phyloP scores from a whole-genome alignment of 495 filamentous ascomycete genomes.

The Astrothelium macrocarpum region DNA sequence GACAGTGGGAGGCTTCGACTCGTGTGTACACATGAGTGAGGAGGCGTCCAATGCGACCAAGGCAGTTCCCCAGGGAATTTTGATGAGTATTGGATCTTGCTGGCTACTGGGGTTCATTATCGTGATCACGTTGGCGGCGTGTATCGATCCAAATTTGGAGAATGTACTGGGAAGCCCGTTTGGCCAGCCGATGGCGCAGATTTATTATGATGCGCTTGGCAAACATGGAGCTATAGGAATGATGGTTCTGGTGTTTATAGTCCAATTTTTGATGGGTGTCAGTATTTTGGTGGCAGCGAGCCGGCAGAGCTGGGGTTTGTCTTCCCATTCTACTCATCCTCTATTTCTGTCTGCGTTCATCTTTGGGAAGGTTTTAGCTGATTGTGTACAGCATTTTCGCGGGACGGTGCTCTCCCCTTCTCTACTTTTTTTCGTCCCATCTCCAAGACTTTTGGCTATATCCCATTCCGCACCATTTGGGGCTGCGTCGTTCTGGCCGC shows the following conservation, averaged over 20 bases:
- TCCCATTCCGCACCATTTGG: conserved; percentile 54
- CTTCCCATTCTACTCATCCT: not conserved
- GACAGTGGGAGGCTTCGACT: conserved; percentile 51
- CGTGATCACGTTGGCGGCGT: conserved; percentile 43
- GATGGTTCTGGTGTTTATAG: conserved; percentile 46
- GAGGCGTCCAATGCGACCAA: conserved; percentile 54
- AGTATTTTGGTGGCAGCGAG: conserved; percentile 46
- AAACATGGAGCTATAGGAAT: conserved; percentile 47
- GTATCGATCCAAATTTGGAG: conserved; percentile 38
- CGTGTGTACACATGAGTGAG: conserved; percentile 53
- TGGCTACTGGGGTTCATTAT: conserved; percentile 46
- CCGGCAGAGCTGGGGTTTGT: conserved; percentile 43
- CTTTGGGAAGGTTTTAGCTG: not conserved
- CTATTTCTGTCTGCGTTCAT: not conserved
- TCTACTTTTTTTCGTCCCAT: conserved; percentile 52
- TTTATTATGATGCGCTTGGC: conserved; percentile 46
- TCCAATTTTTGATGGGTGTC: conserved; percentile 47
- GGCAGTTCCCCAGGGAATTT: conserved; percentile 53
- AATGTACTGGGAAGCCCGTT: conserved; percentile 34
- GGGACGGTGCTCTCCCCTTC: conserved; percentile 53
- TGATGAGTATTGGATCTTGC: conserved; percentile 44
- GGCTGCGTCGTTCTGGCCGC: conserved; percentile 44
- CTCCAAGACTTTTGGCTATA: conserved; percentile 47
- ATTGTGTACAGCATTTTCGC: conserved; percentile 39
- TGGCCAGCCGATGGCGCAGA: conserved; percentile 49